Conservation (phyloP, 1,284 basidiomycete species). For the Apiotrichum veenhuisii region DNA sequence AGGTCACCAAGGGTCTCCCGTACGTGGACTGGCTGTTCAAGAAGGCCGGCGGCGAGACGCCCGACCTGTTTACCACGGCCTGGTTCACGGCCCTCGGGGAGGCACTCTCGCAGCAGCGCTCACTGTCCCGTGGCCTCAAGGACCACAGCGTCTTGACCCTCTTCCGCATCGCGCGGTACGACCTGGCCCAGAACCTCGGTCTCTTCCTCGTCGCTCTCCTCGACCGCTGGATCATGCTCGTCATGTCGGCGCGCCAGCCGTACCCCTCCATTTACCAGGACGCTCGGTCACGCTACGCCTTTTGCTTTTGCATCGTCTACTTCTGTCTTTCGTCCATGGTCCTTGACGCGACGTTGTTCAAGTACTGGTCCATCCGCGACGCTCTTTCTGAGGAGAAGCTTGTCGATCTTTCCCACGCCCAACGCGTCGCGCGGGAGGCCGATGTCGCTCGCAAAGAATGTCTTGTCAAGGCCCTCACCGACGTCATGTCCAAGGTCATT, state of each 20-base stretch:
- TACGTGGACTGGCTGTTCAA: slow-evolving; percentile 12
- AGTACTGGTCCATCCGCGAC: slow-evolving; percentile 16
- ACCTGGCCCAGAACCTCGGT: slow-evolving; percentile 11
- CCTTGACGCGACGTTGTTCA: slow-evolving; percentile 12
- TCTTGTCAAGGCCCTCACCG: slow-evolving; percentile 3
- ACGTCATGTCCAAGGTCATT: slow-evolving; percentile 9
- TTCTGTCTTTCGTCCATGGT: slow-evolving; percentile 11
- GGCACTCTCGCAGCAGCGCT: slow-evolving; percentile 5
- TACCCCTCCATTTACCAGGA: slow-evolving; percentile 11
- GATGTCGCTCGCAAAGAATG: slow-evolving; percentile 1
- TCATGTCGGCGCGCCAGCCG: slow-evolving; percentile 9
- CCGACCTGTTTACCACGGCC: slow-evolving; percentile 7
- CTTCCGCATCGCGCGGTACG: slow-evolving; percentile 9
- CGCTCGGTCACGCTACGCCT: slow-evolving; percentile 8
- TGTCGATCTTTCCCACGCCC: slow-evolving; percentile 6
- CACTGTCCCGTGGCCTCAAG: slow-evolving; percentile 12
- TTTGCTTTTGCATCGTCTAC: slow-evolving; percentile 19
- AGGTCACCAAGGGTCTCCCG: slow-evolving; percentile 5
- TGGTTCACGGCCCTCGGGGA: slow-evolving; percentile 13
- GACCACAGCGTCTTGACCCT: slow-evolving; percentile 13
- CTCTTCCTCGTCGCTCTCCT: slow-evolving; percentile 16
- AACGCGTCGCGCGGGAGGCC: slow-evolving; percentile 3
- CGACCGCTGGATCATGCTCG: slow-evolving; percentile 15
- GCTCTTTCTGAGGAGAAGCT: slow-evolving; percentile 11
- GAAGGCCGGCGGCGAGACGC: slow-evolving; percentile 1